Conservation (phyloP, 73 alveolate species). For the Tetrahymena malaccensis region DNA sequence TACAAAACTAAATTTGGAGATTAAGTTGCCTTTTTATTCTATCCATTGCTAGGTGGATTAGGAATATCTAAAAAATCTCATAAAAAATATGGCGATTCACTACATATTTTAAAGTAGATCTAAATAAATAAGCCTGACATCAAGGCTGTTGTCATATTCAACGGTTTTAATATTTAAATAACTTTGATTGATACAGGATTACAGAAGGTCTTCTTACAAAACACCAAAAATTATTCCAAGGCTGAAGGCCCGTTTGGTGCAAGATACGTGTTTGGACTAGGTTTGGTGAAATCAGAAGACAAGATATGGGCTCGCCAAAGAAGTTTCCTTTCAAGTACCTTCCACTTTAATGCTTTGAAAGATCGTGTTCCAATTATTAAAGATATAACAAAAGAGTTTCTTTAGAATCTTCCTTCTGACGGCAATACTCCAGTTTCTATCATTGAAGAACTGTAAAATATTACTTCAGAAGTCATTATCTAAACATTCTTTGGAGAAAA, state of each 20-base stretch:
- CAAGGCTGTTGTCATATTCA: not conserved
- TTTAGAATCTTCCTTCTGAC: not conserved
- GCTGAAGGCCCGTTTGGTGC: not conserved
- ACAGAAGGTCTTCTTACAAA: not conserved
- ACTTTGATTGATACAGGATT: not conserved
- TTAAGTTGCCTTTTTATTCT: not conserved
- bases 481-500: not conserved
- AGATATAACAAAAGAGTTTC: not conserved
- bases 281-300: not conserved
- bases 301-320: slow-evolving; percentile 25
- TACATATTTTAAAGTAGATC: not conserved
- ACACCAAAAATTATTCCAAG: not conserved
- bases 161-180: not conserved
- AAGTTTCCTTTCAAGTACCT: not conserved
- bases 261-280: not conserved
- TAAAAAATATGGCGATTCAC: not conserved
- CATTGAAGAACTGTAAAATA: not conserved
- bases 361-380: slow-evolving; percentile 9
- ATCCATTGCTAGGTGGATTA: not conserved
- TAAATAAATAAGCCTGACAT: not conserved
- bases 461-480: not conserved
- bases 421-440: not conserved
- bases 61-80: not conserved
- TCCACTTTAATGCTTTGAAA: slow-evolving; percentile 5
- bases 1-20: not conserved